phyloP scores from a whole-genome alignment of 2,329 filamentous ascomycete species.

The Calcarisporium arbuscula region DNA sequence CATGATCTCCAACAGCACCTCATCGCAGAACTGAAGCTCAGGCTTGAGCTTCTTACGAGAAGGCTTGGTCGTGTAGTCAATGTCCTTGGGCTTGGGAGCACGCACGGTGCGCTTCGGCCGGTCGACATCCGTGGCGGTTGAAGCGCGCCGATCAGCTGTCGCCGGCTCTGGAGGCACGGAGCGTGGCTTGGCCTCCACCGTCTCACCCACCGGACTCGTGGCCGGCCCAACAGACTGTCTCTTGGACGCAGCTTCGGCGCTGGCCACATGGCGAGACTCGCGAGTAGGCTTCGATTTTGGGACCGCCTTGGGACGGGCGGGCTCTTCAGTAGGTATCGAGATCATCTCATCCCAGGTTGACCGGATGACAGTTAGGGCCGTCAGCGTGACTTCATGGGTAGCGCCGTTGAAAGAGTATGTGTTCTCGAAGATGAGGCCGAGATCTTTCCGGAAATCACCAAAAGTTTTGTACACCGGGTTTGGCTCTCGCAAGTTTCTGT shows the following conservation, averaged over 20 bases:
- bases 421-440: conserved; percentile 75
- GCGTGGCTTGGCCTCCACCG: conserved; percentile 13
- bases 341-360: conserved; percentile 41
- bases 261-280: conserved; percentile 23
- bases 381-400: conserved; percentile 63
- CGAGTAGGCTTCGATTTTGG: conserved; percentile 32
- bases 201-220: conserved; percentile 18
- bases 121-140: conserved; percentile 65
- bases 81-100: conserved; percentile 80
- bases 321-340: conserved; percentile 44
- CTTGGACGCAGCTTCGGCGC: conserved; percentile 17
- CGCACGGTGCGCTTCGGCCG: conserved; percentile 92
- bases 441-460: conserved; percentile 67
- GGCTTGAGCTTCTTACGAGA: conserved; percentile 85
- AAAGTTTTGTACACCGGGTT: conserved; percentile 55
- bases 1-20: conserved; percentile 70
- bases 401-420: conserved; percentile 76
- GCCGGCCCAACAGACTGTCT: conserved; percentile 24
- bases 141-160: conserved; percentile 52
- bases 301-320: conserved; percentile 48
- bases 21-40: conserved; percentile 85
- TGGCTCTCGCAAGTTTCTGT: conserved; percentile 67
- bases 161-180: conserved; percentile 14
- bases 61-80: conserved; percentile 70
- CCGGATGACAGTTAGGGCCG: conserved; percentile 50